Evolutionary conservation across 306 rosid species (phyloP), one percentile per base, ranked within the genome.

Genomic region (Amphicarpaea edgeworthii): DNA sequence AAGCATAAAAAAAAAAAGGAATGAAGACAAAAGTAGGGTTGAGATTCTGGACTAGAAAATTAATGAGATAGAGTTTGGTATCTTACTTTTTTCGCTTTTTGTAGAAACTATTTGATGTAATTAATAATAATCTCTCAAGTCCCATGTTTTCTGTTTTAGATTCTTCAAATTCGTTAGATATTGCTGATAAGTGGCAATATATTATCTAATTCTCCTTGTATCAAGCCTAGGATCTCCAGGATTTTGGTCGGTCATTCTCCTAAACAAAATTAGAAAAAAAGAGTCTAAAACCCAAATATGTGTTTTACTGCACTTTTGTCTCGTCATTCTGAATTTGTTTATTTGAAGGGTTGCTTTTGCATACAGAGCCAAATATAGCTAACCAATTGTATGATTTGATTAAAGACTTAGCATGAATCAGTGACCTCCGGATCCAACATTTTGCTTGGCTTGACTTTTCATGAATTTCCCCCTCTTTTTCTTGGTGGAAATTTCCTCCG

Each of bases 1-100:
- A 79, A 76, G 66, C 80, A 67, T 34, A 68, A 77, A 68, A 5
- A 28, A 28, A 28, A 28, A 28, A 28, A 28, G 0, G 32, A 28
- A 28, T 28, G 32, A 28, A 28, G 85, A 20, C n/a, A 45, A 42
- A 63, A 54, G 64, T 53, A 37, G 73, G 64, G 49, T 19, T 47
- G 26, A 19, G 58, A 51, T 51, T 51, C 58, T 19, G 26, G 14
- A 51, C 58, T 28, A 2, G 32, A 28, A 28, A 28, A 28, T 5
- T 5, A 28, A 28, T 28, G 32, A 34, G 23, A 53, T 61, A 51
- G 32, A 28, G 32, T 28, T 28, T 28, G 32, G 12, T 77, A n/a
- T 45, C 61, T 76, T 62, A 46, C 65, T 34, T 47, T 64, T 28
- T 28, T 28, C 4, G 32, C 32, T 28, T 28, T 28, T 28, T 3